Percentiles rank a stretch among this genome's conserved stretches.
Conservation (phyloP, 805 yeast species). For the Kregervanrija pseudodelftensis region DNA sequence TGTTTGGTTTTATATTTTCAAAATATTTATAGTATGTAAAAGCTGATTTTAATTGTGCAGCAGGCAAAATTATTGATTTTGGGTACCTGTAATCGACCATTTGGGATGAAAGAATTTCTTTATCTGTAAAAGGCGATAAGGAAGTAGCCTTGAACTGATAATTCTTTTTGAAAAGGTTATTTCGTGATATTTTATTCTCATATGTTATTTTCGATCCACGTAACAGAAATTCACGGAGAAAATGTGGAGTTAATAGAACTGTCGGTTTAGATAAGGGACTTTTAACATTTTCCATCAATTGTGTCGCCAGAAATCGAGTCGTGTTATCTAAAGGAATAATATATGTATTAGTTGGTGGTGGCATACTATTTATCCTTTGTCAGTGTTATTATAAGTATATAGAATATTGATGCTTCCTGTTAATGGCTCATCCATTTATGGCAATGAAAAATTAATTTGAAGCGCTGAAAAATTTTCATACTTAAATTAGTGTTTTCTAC, state of each 20-base stretch:
- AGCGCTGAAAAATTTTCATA: no score
- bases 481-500: no score
- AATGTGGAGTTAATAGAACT: conserved; percentile 3
- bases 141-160: conserved; percentile 2
- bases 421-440: neutral
- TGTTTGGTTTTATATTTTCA: conserved; percentile 6
- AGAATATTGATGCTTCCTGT: neutral
- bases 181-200: conserved; percentile 7
- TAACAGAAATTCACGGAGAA: conserved; percentile 1
- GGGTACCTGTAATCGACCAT: neutral
- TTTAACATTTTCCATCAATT: neutral
- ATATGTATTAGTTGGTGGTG: neutral
- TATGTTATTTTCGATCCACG: conserved; percentile 8
- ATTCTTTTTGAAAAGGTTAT: conserved; percentile 7
- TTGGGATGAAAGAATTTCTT: neutral
- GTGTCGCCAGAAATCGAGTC: conserved; percentile 7
- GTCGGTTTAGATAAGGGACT: conserved; percentile 4
- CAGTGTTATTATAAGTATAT: no score
- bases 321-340: conserved; percentile 5
- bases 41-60: conserved; percentile 2
- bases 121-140: neutral
- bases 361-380: no score
- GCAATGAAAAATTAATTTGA: no score
- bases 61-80: conserved; percentile 2
- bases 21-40: neutral